Evolutionary conservation across 805 yeast species (phyloP), one percentile per base, ranked within the genome.

Genomic region (Candida maesae): DNA sequence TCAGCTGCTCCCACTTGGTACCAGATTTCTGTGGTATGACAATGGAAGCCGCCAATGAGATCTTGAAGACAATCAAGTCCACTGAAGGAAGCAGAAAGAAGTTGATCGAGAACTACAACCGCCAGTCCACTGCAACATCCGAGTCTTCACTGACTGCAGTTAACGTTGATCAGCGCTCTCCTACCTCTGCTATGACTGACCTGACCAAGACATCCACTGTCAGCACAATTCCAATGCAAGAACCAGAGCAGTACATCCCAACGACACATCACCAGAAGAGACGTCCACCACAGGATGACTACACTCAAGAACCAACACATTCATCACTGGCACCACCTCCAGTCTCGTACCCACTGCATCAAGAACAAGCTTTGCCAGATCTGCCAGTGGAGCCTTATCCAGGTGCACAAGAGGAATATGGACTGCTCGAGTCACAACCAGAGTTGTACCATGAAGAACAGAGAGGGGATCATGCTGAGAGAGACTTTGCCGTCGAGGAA

Each of bases 1-100:
- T 93, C 3, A 79, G 80, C 33, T 93, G 99, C 68, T 82, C 91
- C 11, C 96, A 89, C 57, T 70, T 90, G 55, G 98, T 93, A 17
- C 99, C 99, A 1, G 98, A 93, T 61, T 87, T 93, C 63, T 93
- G 99, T 71, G 99, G 99, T 43, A 91, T 93, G 95, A 76, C 96
- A 3, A 88, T 93, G 90, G 96, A 88, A 58, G 86, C 84, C 76
- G 98, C 97, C 3, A 89, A 88, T 57, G 84, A 84, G 62, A 88
- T 93, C 47, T 66, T 93, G 44, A 77, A 76, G 42, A 87, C 96
- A 9, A 89, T 91, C 58, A 83, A 84, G 59, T 76, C 82, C 31
- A 80, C 97, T 2, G 76, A 76, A 52, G 71, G 61, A 18, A 48
- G 63, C 13, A 38, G 62, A 55, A 52, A 56, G 52, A 54, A 49